phyloP scores from a whole-genome alignment of 1,139 yeast species.

The Suhomyces bribrorum region DNA sequence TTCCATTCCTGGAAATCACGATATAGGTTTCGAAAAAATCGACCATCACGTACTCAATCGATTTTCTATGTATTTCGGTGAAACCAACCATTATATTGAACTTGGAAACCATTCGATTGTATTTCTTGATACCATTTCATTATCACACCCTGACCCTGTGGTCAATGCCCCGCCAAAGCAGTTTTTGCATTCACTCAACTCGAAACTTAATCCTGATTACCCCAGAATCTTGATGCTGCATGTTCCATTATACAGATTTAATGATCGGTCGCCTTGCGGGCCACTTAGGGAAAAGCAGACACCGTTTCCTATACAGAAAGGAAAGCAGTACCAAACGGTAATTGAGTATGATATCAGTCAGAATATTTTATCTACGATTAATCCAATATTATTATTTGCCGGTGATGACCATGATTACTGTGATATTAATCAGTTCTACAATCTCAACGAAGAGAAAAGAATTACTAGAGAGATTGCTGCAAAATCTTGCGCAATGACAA shows the following conservation, averaged over 20 bases:
- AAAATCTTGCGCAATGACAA: constrained; percentile 89
- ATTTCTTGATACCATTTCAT: constrained; percentile 76
- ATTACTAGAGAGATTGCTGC: constrained; percentile 77
- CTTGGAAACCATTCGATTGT: constrained; percentile 78
- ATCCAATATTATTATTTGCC: constrained; percentile 72
- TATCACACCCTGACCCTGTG: constrained; percentile 47
- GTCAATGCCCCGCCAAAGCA: constrained; percentile 25
- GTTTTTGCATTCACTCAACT: constrained; percentile 28
- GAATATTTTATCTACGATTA: constrained; percentile 52
- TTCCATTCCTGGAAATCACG: constrained; percentile 91
- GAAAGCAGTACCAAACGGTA: constrained; percentile 79
- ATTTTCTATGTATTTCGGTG: constrained; percentile 75
- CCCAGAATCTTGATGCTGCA: constrained; percentile 79
- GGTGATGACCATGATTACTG: constrained; percentile 99
- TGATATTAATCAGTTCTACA: constrained; percentile 62
- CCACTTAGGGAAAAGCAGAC: constrained; percentile 55
- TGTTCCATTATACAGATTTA: constrained; percentile 72
- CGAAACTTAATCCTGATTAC: constrained; percentile 26
- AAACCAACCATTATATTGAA: constrained; percentile 53
- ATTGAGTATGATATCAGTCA: constrained; percentile 59
- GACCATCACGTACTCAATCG: constrained; percentile 57
- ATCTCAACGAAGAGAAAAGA: constrained; percentile 28
- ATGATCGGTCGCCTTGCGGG: constrained; percentile 60
- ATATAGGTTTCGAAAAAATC: constrained; percentile 82
- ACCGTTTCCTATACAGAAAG: constrained; percentile 67